A percentile compares a stretch with the other conserved stretches of the same genome.
phyloP scores from a whole-genome alignment of 192 early-diverging fungal genomes.

The Podila clonocystis region DNA sequence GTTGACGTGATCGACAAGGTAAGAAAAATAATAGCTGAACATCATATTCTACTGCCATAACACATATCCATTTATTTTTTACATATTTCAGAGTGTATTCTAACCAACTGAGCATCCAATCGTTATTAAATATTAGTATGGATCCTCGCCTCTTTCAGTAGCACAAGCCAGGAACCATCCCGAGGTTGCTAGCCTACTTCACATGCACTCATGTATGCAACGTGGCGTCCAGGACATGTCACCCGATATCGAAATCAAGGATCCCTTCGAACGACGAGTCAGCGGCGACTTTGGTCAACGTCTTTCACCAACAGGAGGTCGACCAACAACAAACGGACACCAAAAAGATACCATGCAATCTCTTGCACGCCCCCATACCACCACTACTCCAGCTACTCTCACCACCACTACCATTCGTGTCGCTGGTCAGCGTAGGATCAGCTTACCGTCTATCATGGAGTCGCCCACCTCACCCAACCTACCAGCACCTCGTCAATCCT shows the following conservation, averaged over 20 bases:
- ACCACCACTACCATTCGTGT: slow-evolving; percentile 7
- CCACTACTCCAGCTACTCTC: not conserved
- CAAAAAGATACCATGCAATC: slow-evolving; percentile 13
- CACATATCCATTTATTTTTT: no score
- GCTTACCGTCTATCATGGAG: slow-evolving; percentile 41
- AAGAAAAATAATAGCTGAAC: not conserved
- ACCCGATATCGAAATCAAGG: slow-evolving; percentile 27
- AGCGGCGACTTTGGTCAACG: slow-evolving; percentile 22
- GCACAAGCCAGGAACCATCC: slow-evolving; percentile 62
- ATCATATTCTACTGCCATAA: no score
- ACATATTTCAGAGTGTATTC: no score
- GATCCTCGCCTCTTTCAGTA: slow-evolving; percentile 60
- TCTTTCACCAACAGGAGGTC: not conserved
- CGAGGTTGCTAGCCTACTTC: slow-evolving; percentile 54
- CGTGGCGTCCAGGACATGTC: slow-evolving; percentile 44
- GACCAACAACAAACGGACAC: slow-evolving; percentile 5
- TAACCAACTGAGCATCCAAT: not conserved
- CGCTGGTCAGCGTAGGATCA: slow-evolving; percentile 34
- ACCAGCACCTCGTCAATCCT: slow-evolving; percentile 35
- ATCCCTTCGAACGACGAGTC: slow-evolving; percentile 22
- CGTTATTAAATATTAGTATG: slow-evolving; percentile 38
- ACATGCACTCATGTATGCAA: slow-evolving; percentile 43
- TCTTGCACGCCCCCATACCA: not conserved
- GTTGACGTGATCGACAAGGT: slow-evolving; percentile 68
- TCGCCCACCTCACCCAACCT: slow-evolving; percentile 32